Evolutionary conservation across 176 grass and related monocot genomes (phyloP).

Genomic region (Canna indica): DNA sequence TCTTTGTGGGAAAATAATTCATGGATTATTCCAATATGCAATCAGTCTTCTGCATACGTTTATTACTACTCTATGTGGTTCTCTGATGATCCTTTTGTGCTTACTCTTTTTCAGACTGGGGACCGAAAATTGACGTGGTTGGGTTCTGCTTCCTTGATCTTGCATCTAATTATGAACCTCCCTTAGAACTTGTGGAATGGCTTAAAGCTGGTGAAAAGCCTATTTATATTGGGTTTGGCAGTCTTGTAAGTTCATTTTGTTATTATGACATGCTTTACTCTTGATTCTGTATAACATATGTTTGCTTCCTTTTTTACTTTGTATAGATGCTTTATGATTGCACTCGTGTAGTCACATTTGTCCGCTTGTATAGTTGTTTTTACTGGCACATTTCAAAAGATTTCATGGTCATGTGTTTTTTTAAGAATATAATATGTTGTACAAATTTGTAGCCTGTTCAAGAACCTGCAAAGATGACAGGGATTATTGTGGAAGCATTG

Average conservation of each 20-base stretch:
- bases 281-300: no score
- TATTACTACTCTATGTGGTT: no score
- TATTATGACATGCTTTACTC: background rate
- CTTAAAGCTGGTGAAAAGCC: constrained; percentile 78
- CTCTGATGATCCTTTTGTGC: background rate
- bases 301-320: no score
- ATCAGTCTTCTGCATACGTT: no score
- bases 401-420: background rate
- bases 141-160: constrained; percentile 98
- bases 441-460: constrained; percentile 64
- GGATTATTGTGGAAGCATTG: constrained; percentile 71
- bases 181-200: constrained; percentile 78
- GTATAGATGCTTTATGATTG: no score
- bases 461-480: constrained; percentile 87
- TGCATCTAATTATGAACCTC: constrained; percentile 78
- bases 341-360: no score
- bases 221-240: constrained; percentile 92
- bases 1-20: no score
- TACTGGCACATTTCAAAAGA: no score
- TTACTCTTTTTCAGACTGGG: constrained; percentile 62
- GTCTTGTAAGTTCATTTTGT: constrained; percentile 65
- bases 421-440: constrained; percentile 18
- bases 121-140: constrained; percentile 86
- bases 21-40: no score
- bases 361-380: no score